Base-by-base conservation (phyloP, 2,329 filamentous ascomycete genomes). In the Rhynchosporium secalis region DNA sequence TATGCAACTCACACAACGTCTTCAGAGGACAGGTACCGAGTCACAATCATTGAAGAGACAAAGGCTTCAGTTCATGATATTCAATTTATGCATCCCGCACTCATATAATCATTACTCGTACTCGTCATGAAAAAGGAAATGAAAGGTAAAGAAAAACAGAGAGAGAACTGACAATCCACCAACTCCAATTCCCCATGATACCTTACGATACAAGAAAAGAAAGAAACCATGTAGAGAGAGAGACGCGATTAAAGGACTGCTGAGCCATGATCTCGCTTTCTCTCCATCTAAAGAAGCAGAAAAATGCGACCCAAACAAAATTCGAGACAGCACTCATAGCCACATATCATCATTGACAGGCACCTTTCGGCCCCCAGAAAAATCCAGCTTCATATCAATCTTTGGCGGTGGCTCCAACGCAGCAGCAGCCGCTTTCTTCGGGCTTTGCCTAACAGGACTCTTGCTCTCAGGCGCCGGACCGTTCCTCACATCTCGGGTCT, bases 401-500 rank as follows among this genome's bases (percentile, higher is more conserved):
- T 72, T 72, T 33, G 71, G 71, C 9, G 70, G 69, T 10, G 67
- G 54, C 10, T 65, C 61, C 46, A 62, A 56, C 10, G 61, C 58
- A 28, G 64, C 59, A 15, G 48, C 61, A 6, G 62, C 54, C 49
- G 9, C 33, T 36, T 72, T 71, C 48, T 67, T 69, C 4, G 65
- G 65, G 20, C 28, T 82, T 65, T 78, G 84, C 68, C 79, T 81
- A 4, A 78, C 77, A 26, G 82, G 82, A 68, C 79, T 80, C 56
- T 71, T 72, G 10, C 26, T 60, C 51, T 80, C 77, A 7, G 72
- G 64, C n/a, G 68, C 73, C 46, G 87, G 87, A 0, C 91, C 91
- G 75, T 89, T 91, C 58, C 93, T 82, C 29, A 98, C 93, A 71
- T 89, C 87, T 58, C 83, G 83, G 48, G 92, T 88, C 56, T 92